Percentiles rank a stretch among this genome's conserved stretches.
Evolutionary conservation across 352 stramenopile genomes (phyloP).

Genomic region (Peronospora farinosa): DNA sequence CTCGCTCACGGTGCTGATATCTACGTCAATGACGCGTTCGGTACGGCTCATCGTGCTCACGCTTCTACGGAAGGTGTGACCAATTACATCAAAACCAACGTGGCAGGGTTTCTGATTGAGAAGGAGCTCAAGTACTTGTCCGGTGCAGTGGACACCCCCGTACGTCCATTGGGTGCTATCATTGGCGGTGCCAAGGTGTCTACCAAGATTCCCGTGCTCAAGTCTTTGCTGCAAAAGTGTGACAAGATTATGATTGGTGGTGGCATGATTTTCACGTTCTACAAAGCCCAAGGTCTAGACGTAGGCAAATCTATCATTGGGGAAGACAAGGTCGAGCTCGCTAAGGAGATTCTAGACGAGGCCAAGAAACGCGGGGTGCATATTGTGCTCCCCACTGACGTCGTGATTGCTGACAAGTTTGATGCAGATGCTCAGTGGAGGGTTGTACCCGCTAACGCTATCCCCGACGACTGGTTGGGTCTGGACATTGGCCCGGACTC

Average conservation of each 20-base stretch:
- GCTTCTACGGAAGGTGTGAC: conserved; percentile 96
- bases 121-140: conserved; percentile 97
- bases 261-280: conserved; percentile 97
- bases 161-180: conserved; percentile 91
- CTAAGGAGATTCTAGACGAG: conserved; percentile 87
- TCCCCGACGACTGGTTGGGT: conserved; percentile 95
- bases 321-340: conserved; percentile 91
- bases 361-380: conserved; percentile 84
- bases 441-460: conserved; percentile 68
- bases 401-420: conserved; percentile 91
- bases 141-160: conserved; percentile 82
- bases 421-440: conserved; percentile 56
- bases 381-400: conserved; percentile 90
- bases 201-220: conserved; percentile 95
- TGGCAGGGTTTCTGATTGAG: conserved; percentile 94
- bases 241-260: conserved; percentile 95
- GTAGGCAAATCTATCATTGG: conserved; percentile 94
- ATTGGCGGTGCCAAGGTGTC: conserved; percentile 95
- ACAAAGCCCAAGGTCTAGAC: conserved; percentile 91
- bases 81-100: conserved; percentile 89
- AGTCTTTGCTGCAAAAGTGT: conserved; percentile 92
- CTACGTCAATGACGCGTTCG: conserved; percentile 98
- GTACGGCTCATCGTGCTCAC: conserved; percentile 95
- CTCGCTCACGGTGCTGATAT: conserved; percentile 90
- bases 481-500: conserved; percentile 80